Base-by-base conservation (phyloP, 2,329 filamentous ascomycete species). In the Stemphylium lycopersici region DNA sequence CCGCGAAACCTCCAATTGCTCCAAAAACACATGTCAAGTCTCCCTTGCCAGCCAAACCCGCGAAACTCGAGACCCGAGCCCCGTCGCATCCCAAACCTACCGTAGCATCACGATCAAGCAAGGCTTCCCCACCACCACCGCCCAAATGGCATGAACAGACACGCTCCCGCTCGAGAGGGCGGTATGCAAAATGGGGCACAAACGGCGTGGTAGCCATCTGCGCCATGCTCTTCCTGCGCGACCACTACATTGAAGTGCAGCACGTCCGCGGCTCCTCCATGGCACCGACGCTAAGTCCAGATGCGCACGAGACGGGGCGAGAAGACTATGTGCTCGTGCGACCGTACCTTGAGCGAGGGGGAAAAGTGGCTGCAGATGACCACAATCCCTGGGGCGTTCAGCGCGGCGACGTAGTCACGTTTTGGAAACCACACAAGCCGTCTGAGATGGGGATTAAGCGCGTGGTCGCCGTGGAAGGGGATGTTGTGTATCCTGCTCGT, bases 381-480 rank as follows among this genome's bases (percentile, higher is more conserved):
- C n/a, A n/a, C n/a, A 40, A 46, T 11, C 41, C 22, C 8, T 49
- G 53, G 4, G 53, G 71, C 12, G 52, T 81, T 1, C 49, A 71
- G 45, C 64, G 78, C 38, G 79, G 79, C 20, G 79, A 81, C 52
- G 57, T 81, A 0, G 74, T 82, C 0, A 73, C 73, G 24, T 79
- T 81, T 56, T 74, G 70, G 67, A 73, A 76, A 34, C 92, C 93
- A 0, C 77, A 82, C 12, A 83, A 89, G 56, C 89, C 91, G 0
- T 85, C 90, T 26, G 80, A 83, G 18, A 79, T 87, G 37, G 86
- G 86, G 0, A 85, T 97, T 31, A 99, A 99, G 79, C 83, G 95
- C 36, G 83, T 99, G 10, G 81, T 97, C 22, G 95, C 85, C 0
- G 69, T 97, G 3, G 87, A 89, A 47, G 92, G 93, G 8, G 93